These are phyloP conservation scores for Ilex asprella DNA, from an alignment of 257 asterid species.

Conservation along the genomic window DNA sequence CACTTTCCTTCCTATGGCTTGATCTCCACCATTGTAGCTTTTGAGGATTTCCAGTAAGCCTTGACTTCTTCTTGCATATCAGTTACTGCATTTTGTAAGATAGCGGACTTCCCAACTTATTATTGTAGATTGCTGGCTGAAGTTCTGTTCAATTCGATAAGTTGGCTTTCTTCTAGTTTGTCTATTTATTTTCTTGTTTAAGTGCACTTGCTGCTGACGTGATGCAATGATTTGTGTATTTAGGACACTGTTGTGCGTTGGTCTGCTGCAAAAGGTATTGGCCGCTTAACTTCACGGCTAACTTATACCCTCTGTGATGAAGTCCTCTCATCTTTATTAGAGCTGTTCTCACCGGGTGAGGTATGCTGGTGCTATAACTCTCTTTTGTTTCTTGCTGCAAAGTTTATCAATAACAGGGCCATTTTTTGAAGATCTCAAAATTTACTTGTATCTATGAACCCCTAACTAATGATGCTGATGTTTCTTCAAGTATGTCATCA, in stretches of 20 bases:
- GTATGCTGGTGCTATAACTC: conserved; percentile 30
- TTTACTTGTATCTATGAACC: neutral
- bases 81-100: neutral
- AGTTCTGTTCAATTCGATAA: neutral
- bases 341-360: conserved; percentile 93
- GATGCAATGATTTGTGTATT: neutral
- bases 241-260: conserved; percentile 97
- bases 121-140: neutral
- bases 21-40: too few species aligned
- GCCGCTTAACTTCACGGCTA: conserved; percentile 79
- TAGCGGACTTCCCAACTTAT: neutral
- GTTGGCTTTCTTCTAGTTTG: neutral
- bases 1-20: too few species aligned
- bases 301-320: conserved; percentile 76
- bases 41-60: too few species aligned
- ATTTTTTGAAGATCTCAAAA: neutral
- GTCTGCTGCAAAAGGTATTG: conserved; percentile 99
- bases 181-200: too few species aligned
- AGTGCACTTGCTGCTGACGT: too few species aligned
- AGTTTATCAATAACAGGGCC: neutral
- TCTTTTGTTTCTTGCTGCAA: conserved; percentile 12
- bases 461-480: neutral
- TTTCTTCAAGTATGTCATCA: neutral
- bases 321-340: conserved; percentile 84
- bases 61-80: too few species aligned